Base-by-base conservation (phyloP, 495 filamentous ascomycete species). In the Penicillium pulvis region DNA sequence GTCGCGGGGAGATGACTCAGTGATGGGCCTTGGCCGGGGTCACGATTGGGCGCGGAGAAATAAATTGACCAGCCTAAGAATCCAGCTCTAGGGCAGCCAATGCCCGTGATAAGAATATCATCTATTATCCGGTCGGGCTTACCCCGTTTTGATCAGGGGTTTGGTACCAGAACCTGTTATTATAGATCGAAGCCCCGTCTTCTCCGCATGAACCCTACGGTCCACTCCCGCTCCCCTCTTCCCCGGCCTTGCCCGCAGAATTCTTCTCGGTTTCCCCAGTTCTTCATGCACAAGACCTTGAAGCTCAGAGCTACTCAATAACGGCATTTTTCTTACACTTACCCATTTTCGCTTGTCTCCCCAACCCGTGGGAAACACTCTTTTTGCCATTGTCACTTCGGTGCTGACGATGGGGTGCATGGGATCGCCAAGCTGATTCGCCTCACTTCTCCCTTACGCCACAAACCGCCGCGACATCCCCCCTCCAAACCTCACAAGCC, bases 141-240 rank as follows among this genome's bases (percentile, higher is more conserved):
- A 31, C 26, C 46, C 46, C 46, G 1, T 49, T 49, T 49, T 31
- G 14, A 28, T 49, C 16, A 49, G 14, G 26, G 26, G 24, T 6
- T 23, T 23, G 2, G 6, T 7, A 28, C 16, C 12, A 5, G 26
- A 28, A 49, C 46, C 16, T 49, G 46, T 30, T 30, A 49, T 49
- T 30, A 6, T 28, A 31, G 39, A 30, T 49, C 26, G 46, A 49
- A 49, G 26, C 46, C 46, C 46, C 10, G 14, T 26, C 11, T 63
- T 63, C 66, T 69, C 66, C 63, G 66, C 66, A 69, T 64, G 53
- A 65, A 63, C 47, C 41, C 26, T 54, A 57, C 54, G 59, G 50
- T 66, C 64, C 66, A 60, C 66, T 69, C 63, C 52, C 51, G 46
- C 47, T 36, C 58, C 60, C 56, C 56, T 63, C 61, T 65, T 61